Percentiles rank a stretch among this genome's conserved stretches.
Conservation (phyloP, 805 yeast genomes). For the Candida ulmi region DNA sequence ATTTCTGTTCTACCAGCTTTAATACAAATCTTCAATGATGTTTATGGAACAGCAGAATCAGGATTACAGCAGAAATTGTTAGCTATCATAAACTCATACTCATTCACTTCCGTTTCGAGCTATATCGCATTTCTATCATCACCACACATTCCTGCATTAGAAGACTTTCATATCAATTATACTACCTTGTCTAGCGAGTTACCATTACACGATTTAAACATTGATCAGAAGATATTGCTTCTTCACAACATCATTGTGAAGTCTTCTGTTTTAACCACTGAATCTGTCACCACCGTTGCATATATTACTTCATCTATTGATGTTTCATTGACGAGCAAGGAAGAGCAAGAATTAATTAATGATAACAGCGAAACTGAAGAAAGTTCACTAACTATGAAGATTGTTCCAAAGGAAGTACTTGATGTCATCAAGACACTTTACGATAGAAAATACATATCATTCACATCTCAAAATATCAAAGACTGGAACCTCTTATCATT, state of each 20-base stretch:
- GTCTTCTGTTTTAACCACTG: neutral
- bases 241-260: conserved; percentile 2
- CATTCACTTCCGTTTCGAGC: neutral
- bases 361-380: conserved; percentile 3
- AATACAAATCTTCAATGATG: neutral
- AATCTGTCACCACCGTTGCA: conserved; percentile 3
- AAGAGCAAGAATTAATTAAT: conserved; percentile 2
- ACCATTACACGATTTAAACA: neutral
- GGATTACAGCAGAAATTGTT: neutral
- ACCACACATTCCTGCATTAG: conserved; percentile 3
- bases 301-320: conserved; percentile 5
- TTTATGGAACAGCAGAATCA: neutral
- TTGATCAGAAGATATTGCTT: conserved; percentile 2
- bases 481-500: conserved; percentile 19
- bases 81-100: conserved; percentile 1
- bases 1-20: neutral
- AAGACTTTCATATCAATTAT: conserved; percentile 3
- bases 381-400: conserved; percentile 1
- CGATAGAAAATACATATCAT: conserved; percentile 21
- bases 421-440: conserved; percentile 11
- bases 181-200: neutral
- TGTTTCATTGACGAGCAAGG: conserved; percentile 5
- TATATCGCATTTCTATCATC: conserved; percentile 4
- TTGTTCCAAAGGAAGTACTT: conserved; percentile 10
- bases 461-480: conserved; percentile 13